A percentile compares a stretch with the other conserved stretches of the same genome.
phyloP scores from a whole-genome alignment of 805 yeast species.

The Metschnikowia corniflorae region DNA sequence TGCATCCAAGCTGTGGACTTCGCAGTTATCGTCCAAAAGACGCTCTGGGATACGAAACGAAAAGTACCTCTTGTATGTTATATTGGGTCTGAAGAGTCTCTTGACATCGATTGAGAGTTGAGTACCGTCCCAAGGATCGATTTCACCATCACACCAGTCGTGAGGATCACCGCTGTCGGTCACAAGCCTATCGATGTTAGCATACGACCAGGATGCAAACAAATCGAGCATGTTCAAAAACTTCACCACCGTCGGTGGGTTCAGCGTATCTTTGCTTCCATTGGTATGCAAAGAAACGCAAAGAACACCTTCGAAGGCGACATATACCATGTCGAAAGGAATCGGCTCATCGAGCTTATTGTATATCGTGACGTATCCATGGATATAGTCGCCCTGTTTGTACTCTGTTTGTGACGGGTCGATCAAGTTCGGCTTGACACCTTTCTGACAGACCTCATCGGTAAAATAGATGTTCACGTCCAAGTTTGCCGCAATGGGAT shows the following conservation, averaged over 20 bases:
- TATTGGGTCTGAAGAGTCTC: slow-evolving; percentile 34
- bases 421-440: slow-evolving; percentile 31
- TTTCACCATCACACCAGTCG: slow-evolving; percentile 44
- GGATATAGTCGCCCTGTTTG: slow-evolving; percentile 41
- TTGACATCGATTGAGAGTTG: slow-evolving; percentile 34
- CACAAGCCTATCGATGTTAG: slow-evolving; percentile 31
- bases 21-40: slow-evolving; percentile 40
- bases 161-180: slow-evolving; percentile 33
- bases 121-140: slow-evolving; percentile 39
- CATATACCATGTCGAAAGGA: slow-evolving; percentile 43
- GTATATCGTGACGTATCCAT: slow-evolving; percentile 39
- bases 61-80: slow-evolving; percentile 40
- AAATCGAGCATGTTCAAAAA: slow-evolving; percentile 42
- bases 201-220: slow-evolving; percentile 44
- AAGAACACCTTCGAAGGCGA: slow-evolving; percentile 39
- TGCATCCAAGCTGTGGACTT: slow-evolving; percentile 28
- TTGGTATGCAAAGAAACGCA: slow-evolving; percentile 26
- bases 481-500: slow-evolving; percentile 23
- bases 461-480: slow-evolving; percentile 36
- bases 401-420: slow-evolving; percentile 33
- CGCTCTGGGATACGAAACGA: slow-evolving; percentile 41
- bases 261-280: slow-evolving; percentile 21
- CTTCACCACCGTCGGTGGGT: slow-evolving; percentile 30
- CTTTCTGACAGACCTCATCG: slow-evolving; percentile 38
- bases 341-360: slow-evolving; percentile 31